phyloP scores from a whole-genome alignment of 2,329 filamentous ascomycete genomes.

The Nigrograna mackinnonii region DNA sequence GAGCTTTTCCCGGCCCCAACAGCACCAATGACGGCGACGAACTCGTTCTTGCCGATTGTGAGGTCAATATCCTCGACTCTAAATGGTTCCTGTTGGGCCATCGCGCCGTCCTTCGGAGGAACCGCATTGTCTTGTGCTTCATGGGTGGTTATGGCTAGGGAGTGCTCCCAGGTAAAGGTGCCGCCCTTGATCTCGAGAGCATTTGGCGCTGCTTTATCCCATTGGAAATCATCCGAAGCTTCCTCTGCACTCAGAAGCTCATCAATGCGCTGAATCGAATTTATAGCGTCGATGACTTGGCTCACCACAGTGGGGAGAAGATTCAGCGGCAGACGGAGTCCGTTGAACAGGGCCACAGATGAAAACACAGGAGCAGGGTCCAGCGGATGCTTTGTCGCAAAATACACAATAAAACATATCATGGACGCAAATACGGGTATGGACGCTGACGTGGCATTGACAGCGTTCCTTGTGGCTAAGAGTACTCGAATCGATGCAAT shows the following conservation, averaged over 20 bases:
- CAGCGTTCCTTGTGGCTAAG: neutral
- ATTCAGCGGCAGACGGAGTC: conserved; percentile 91
- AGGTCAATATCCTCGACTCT: conserved; percentile 73
- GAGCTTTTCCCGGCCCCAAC: conserved; percentile 97
- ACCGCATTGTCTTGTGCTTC: neutral
- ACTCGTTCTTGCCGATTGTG: conserved; percentile 86
- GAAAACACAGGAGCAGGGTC: conserved; percentile 69
- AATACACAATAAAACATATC: neutral
- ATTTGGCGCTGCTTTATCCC: conserved; percentile 73
- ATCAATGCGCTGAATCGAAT: conserved; percentile 85
- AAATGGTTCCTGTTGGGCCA: neutral
- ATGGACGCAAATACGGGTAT: neutral
- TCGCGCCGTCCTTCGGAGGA: neutral
- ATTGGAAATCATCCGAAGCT: conserved; percentile 73
- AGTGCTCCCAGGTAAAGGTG: conserved; percentile 89
- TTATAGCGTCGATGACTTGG: conserved; percentile 91
- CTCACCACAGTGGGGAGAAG: conserved; percentile 98
- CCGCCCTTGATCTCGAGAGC: conserved; percentile 81
- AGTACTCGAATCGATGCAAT: neutral
- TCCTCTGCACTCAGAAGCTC: conserved; percentile 87
- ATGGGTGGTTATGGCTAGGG: conserved; percentile 21
- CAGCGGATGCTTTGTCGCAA: neutral
- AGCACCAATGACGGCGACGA: conserved; percentile 88
- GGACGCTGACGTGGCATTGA: neutral
- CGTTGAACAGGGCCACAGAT: conserved; percentile 88